A percentile compares a stretch with the other conserved stretches of the same genome.
Conservation (phyloP, 176 grass and related monocot species). For the Canna indica region DNA sequence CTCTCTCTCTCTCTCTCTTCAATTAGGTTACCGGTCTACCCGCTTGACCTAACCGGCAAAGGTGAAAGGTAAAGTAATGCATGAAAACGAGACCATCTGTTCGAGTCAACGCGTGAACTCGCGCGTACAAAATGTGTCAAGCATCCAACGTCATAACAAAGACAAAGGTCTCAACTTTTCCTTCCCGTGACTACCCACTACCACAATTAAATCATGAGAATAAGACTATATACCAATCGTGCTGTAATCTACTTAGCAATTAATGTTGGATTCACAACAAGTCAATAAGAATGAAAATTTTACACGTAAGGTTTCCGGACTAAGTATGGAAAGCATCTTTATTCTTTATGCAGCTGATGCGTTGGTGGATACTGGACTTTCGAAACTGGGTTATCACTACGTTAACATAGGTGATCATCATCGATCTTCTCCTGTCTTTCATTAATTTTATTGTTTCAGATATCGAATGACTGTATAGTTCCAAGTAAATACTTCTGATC, state of each 20-base stretch:
- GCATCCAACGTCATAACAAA: no score
- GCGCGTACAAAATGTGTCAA: no score
- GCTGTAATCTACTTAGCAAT: no score
- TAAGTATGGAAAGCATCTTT: neutral
- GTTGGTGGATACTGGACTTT: conserved; percentile 56
- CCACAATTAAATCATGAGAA: neutral
- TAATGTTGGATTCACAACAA: neutral
- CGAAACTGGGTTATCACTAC: conserved; percentile 64
- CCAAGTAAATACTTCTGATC: neutral
- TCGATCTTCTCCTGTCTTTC: neutral
- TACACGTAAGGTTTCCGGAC: neutral
- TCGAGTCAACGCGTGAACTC: neutral
- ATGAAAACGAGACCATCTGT: conserved; percentile 30
- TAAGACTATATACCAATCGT: no score
- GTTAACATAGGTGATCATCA: conserved; percentile 58
- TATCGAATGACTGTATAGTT: neutral
- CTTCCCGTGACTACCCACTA: neutral
- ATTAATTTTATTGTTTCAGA: neutral
- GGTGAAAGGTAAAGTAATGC: neutral
- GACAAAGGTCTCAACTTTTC: neutral
- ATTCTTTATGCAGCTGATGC: conserved; percentile 68
- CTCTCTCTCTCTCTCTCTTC: no score
- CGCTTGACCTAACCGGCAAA: neutral
- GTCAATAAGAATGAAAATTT: neutral
- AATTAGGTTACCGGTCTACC: neutral